Percentiles rank a stretch among this genome's conserved stretches.
Evolutionary conservation across 2,329 filamentous ascomycete genomes (phyloP).

Genomic region (Pseudocercospora macadamiae): DNA sequence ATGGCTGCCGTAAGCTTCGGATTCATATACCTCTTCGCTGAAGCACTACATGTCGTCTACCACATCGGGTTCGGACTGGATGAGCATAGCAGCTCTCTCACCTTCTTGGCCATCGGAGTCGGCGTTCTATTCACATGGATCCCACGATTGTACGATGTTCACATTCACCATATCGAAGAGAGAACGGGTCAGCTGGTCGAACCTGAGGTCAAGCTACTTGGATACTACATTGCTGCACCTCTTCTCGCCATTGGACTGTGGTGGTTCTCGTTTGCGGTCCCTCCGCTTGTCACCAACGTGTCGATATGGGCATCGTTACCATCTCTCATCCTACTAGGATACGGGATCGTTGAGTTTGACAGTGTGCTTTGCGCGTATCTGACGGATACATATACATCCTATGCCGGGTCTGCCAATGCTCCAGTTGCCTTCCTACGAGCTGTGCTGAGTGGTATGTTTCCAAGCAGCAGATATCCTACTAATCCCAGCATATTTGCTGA

Average conservation of each 20-base stretch:
- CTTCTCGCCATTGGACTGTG: slow-evolving; percentile 49
- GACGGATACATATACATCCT: slow-evolving; percentile 49
- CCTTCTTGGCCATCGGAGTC: slow-evolving; percentile 56
- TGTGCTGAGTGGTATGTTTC: slow-evolving; percentile 38
- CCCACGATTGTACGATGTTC: slow-evolving; percentile 48
- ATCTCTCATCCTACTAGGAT: slow-evolving; percentile 48
- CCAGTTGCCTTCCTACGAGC: slow-evolving; percentile 47
- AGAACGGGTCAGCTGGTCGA: slow-evolving; percentile 29
- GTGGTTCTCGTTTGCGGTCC: slow-evolving; percentile 53
- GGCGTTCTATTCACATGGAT: slow-evolving; percentile 49
- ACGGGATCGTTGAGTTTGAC: slow-evolving; percentile 52
- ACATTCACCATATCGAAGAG: slow-evolving; percentile 26
- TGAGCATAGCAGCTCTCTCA: slow-evolving; percentile 49
- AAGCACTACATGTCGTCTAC: slow-evolving; percentile 44
- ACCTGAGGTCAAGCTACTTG: slow-evolving; percentile 54
- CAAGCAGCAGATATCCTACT: not conserved
- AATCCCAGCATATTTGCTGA: not conserved
- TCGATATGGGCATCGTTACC: slow-evolving; percentile 26
- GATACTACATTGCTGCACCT: slow-evolving; percentile 50
- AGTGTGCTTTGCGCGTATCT: slow-evolving; percentile 48
- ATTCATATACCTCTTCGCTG: slow-evolving; percentile 46
- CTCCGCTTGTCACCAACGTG: slow-evolving; percentile 42
- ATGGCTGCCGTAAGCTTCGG: slow-evolving; percentile 50
- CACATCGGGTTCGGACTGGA: slow-evolving; percentile 36
- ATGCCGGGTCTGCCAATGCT: slow-evolving; percentile 50